Percentiles rank a stretch among this genome's conserved stretches.
Conservation (phyloP, 345 rosid species). For the Tarenaya hassleriana region DNA sequence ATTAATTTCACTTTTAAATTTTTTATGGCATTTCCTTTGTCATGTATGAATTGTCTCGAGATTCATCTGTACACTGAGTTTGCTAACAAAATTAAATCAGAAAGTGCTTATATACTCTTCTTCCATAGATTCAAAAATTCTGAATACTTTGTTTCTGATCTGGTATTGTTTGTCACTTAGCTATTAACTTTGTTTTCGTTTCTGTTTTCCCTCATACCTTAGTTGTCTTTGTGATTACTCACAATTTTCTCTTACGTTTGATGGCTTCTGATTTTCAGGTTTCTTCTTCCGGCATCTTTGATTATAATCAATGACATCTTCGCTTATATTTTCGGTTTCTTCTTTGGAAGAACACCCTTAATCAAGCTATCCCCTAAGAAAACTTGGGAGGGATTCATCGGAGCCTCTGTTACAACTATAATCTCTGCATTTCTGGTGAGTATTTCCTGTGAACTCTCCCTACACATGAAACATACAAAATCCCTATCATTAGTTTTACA, state of each 20-base stretch:
- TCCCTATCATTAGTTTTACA: constrained; percentile 2
- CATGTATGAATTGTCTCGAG: neutral
- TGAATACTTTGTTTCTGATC: too few species aligned
- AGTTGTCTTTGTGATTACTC: constrained; percentile 6
- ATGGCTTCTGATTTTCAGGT: constrained; percentile 44
- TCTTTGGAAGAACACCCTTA: constrained; percentile 92
- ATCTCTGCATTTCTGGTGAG: constrained; percentile 88
- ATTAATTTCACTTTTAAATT: neutral
- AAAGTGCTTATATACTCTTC: neutral
- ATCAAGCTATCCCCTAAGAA: constrained; percentile 96
- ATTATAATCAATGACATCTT: constrained; percentile 88
- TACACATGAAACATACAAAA: neutral
- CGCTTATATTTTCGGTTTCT: constrained; percentile 88
- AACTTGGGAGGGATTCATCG: constrained; percentile 98
- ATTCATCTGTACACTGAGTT: neutral
- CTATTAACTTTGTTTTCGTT: neutral
- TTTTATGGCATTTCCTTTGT: too few species aligned
- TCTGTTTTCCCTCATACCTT: neutral
- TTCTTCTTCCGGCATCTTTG: constrained; percentile 96
- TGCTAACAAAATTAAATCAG: constrained; percentile 3
- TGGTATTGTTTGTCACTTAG: too few species aligned
- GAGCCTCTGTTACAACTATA: constrained; percentile 86
- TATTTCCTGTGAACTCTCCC: neutral
- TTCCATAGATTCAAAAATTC: too few species aligned
- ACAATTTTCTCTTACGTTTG: too few species aligned